Percentiles rank a stretch among this genome's conserved stretches.
phyloP scores from a whole-genome alignment of 768 basidiomycete genomes.

The Piloderma croceum region DNA sequence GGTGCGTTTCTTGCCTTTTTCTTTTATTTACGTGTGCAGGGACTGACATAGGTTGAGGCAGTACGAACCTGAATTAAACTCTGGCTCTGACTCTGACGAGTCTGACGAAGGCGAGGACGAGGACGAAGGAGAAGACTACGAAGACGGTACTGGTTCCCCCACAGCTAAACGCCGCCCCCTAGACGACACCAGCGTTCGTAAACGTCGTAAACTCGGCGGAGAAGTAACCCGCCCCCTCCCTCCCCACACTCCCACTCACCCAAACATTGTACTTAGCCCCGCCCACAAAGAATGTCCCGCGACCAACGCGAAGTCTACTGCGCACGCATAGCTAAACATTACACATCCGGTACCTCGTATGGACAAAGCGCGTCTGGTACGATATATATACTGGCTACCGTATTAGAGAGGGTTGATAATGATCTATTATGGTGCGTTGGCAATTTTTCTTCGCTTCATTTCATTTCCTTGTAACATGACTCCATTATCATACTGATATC shows the following conservation, averaged over 20 bases:
- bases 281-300: slow-evolving; percentile 56
- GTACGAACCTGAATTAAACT: slow-evolving; percentile 76
- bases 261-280: slow-evolving; percentile 14
- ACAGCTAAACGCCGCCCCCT: slow-evolving; percentile 46
- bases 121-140: slow-evolving; percentile 33
- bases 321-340: slow-evolving; percentile 72
- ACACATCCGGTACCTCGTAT: slow-evolving; percentile 76
- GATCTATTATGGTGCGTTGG: slow-evolving; percentile 96
- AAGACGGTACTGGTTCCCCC: slow-evolving; percentile 37
- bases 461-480: too few species aligned
- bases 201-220: slow-evolving; percentile 56
- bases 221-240: slow-evolving; percentile 31
- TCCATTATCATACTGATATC: too few species aligned
- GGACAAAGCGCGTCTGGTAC: slow-evolving; percentile 88
- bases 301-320: slow-evolving; percentile 66
- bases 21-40: too few species aligned
- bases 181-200: slow-evolving; percentile 36
- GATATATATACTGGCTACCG: slow-evolving; percentile 84
- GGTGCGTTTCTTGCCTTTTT: slow-evolving; percentile 53
- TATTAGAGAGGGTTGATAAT: slow-evolving; percentile 89
- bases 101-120: slow-evolving; percentile 41
- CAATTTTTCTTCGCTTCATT: too few species aligned
- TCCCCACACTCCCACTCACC: slow-evolving; percentile 4
- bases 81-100: slow-evolving; percentile 51
- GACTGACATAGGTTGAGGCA: too few species aligned